Evolutionary conservation across 2,329 filamentous ascomycete species (phyloP).

Genomic region (Curvularia eragrostidis): DNA sequence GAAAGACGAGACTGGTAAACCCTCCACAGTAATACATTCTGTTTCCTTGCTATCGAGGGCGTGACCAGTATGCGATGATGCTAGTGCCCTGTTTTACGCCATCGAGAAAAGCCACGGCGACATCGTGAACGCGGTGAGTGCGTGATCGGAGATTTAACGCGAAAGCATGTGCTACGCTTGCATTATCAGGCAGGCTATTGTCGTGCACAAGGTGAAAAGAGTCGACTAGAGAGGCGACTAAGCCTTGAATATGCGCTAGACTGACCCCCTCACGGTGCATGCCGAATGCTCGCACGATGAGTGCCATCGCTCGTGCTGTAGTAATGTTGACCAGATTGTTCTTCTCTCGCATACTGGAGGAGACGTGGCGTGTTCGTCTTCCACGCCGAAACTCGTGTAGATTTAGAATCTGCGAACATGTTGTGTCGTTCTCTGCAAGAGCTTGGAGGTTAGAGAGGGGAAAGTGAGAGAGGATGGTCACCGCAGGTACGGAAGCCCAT

Average conservation of each 20-base stretch:
- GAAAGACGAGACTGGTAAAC: no score
- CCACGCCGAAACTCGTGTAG: neutral
- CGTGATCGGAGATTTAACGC: constrained; percentile 5
- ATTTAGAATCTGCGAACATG: neutral
- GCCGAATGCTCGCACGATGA: constrained; percentile 2
- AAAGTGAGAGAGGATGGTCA: neutral
- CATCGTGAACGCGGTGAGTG: neutral
- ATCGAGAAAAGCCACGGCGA: constrained; percentile 12
- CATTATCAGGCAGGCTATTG: neutral
- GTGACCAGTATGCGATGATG: neutral
- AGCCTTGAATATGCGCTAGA: constrained; percentile 1
- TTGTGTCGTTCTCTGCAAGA: neutral
- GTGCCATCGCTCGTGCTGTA: neutral
- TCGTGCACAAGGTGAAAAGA: neutral
- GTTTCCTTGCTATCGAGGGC: neutral
- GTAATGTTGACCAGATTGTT: neutral
- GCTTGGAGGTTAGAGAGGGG: neutral
- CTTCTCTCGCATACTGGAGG: neutral
- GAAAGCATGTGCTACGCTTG: constrained; percentile 11
- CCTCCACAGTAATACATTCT: neutral
- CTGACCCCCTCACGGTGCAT: neutral
- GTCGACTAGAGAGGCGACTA: constrained; percentile 13
- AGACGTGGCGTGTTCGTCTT: neutral
- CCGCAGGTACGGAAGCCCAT: neutral
- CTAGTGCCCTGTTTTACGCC: constrained; percentile 6